Conservation (phyloP, 2,329 filamentous ascomycete genomes). For the Fusarium sp. region DNA sequence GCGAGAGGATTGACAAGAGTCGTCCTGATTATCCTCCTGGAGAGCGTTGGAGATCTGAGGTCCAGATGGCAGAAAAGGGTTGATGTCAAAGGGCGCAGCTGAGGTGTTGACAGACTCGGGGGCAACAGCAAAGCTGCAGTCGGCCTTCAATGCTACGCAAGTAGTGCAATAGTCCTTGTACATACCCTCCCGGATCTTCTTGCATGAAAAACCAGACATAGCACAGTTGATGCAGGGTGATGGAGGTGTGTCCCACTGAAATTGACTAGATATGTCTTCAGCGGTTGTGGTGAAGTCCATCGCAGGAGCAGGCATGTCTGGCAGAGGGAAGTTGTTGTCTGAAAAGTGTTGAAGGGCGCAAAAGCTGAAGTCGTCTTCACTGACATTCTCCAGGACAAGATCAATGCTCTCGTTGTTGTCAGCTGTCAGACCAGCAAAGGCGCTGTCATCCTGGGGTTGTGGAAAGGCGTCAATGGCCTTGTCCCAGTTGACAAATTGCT, state of each 20-base stretch:
- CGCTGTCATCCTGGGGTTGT: conserved; percentile 44
- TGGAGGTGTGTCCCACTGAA: conserved; percentile 54
- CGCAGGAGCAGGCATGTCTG: conserved; percentile 45
- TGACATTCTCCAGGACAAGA: conserved; percentile 63
- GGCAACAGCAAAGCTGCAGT: conserved; percentile 64
- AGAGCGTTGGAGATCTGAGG: conserved; percentile 52
- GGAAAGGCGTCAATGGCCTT: conserved; percentile 54
- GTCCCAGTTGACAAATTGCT: conserved; percentile 73
- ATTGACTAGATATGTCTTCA: conserved; percentile 25
- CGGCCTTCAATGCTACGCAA: conserved; percentile 67
- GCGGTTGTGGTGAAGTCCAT: conserved; percentile 40
- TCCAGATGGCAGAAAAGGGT: conserved; percentile 57
- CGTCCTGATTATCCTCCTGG: conserved; percentile 39
- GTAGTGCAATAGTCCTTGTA: conserved; percentile 70
- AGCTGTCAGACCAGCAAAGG: conserved; percentile 49
- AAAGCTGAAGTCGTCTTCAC: conserved; percentile 69
- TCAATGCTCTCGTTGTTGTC: conserved; percentile 55
- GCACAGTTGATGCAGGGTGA: conserved; percentile 63
- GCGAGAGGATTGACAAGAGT: conserved; percentile 38
- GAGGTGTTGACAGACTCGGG: conserved; percentile 48
- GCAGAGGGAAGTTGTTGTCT: conserved; percentile 49
- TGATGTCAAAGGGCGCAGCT: conserved; percentile 53
- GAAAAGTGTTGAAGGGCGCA: conserved; percentile 67
- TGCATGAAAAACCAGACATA: conserved; percentile 65
- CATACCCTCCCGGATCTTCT: conserved; percentile 67